Evolutionary conservation across 192 early-diverging fungal species (phyloP).

Genomic region (Coemansia sp.): DNA sequence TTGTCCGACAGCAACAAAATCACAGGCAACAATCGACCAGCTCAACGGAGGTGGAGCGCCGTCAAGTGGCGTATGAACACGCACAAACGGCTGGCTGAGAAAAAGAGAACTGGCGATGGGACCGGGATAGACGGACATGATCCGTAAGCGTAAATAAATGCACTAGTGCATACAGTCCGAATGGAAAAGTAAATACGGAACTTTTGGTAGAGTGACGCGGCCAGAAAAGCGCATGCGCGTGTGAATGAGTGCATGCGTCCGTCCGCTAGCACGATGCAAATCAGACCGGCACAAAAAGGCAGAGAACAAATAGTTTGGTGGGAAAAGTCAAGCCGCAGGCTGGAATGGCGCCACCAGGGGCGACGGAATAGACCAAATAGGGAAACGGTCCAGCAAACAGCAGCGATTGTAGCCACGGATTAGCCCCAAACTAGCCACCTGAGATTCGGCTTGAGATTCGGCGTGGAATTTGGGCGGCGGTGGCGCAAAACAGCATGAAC

Average conservation of each 20-base stretch:
- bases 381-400: background rate
- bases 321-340: background rate
- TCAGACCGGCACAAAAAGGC: background rate
- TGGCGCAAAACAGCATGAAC: background rate
- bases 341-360: background rate
- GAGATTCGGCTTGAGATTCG: background rate
- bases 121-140: slow-evolving; percentile 5
- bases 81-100: background rate
- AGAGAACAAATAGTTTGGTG: background rate
- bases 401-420: background rate
- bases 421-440: background rate
- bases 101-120: background rate
- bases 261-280: background rate
- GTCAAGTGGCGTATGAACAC: background rate
- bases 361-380: slow-evolving; percentile 1
- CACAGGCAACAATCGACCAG: background rate
- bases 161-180: slow-evolving; percentile 1
- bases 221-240: no score
- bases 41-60: background rate
- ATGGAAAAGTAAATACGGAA: background rate
- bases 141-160: slow-evolving; percentile 14
- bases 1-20: background rate
- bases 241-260: background rate
- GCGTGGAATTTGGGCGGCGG: background rate
- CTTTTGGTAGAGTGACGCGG: background rate